A percentile compares a stretch with the other conserved stretches of the same genome.
These are phyloP conservation scores for Suhomyces xylopsoci DNA, from an alignment of 805 yeast genomes.

Conservation along the genomic window DNA sequence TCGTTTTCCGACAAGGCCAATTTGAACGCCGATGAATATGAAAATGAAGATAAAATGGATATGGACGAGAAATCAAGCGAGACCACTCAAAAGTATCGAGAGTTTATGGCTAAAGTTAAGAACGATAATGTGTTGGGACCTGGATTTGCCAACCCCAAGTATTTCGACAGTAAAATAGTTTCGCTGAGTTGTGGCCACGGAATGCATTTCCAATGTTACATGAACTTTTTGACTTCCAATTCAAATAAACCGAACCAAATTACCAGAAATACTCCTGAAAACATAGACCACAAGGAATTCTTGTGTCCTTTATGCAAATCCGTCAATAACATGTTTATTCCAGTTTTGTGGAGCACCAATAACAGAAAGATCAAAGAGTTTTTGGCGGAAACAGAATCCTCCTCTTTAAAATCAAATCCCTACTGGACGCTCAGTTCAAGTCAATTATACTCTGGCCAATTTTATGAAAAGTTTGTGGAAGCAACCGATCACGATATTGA, in stretches of 20 bases:
- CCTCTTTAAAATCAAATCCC: background rate
- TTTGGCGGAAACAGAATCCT: conserved; percentile 5
- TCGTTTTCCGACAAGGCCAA: conserved; percentile 51
- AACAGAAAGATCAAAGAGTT: conserved; percentile 25
- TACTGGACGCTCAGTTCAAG: conserved; percentile 15
- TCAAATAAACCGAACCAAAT: conserved; percentile 63
- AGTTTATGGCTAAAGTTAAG: conserved; percentile 35
- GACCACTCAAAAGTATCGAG: conserved; percentile 32
- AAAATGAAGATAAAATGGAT: conserved; percentile 21
- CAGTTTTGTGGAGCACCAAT: conserved; percentile 61
- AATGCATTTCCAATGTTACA: conserved; percentile 78
- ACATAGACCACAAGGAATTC: conserved; percentile 66
- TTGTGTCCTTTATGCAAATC: conserved; percentile 91
- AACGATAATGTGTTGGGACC: conserved; percentile 58
- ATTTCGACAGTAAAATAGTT: conserved; percentile 44
- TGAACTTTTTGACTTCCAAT: conserved; percentile 57
- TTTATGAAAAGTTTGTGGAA: conserved; percentile 25
- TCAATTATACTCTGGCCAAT: conserved; percentile 15
- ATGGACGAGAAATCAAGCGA: conserved; percentile 2
- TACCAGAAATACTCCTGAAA: conserved; percentile 79
- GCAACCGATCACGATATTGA: conserved; percentile 22
- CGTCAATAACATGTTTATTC: conserved; percentile 78
- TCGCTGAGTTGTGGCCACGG: conserved; percentile 90
- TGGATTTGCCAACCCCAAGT: conserved; percentile 52
- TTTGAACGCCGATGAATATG: conserved; percentile 35